Evolutionary conservation across 257 asterid genomes (phyloP).

Genomic region (Ophiorrhiza pumila): DNA sequence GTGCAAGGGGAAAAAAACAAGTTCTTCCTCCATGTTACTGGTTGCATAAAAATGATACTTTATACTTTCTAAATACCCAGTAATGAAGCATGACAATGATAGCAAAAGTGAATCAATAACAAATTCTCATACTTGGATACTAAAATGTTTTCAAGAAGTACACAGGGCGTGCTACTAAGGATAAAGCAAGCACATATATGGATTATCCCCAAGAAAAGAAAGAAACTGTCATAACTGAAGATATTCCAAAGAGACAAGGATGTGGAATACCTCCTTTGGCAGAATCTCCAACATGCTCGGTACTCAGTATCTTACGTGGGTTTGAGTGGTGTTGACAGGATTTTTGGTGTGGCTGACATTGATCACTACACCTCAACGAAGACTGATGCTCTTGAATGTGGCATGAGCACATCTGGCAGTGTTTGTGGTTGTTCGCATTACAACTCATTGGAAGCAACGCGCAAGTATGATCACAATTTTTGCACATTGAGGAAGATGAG

Average conservation of each 20-base stretch:
- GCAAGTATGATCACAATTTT: conserved; percentile 8
- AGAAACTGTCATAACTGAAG: not conserved
- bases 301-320: conserved; percentile 8
- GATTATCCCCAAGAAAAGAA: not conserved
- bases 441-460: not conserved
- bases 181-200: not conserved
- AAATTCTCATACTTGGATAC: not conserved
- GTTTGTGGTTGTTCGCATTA: conserved; percentile 9
- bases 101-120: not conserved
- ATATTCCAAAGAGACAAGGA: not conserved
- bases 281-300: conserved; percentile 6
- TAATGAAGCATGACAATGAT: not conserved
- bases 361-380: not conserved
- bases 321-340: conserved; percentile 9
- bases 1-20: not conserved
- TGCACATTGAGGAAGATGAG: conserved; percentile 7
- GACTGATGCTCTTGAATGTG: conserved; percentile 8
- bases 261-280: conserved; percentile 11
- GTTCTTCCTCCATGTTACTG: not conserved
- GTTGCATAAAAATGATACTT: not conserved
- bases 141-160: not conserved
- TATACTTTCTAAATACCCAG: not conserved
- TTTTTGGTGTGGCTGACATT: conserved; percentile 9
- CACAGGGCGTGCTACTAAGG: not conserved
- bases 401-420: not conserved